A percentile compares a stretch with the other conserved stretches of the same genome.
Conservation (phyloP, 306 rosid species). For the Carpinus fangiana region DNA sequence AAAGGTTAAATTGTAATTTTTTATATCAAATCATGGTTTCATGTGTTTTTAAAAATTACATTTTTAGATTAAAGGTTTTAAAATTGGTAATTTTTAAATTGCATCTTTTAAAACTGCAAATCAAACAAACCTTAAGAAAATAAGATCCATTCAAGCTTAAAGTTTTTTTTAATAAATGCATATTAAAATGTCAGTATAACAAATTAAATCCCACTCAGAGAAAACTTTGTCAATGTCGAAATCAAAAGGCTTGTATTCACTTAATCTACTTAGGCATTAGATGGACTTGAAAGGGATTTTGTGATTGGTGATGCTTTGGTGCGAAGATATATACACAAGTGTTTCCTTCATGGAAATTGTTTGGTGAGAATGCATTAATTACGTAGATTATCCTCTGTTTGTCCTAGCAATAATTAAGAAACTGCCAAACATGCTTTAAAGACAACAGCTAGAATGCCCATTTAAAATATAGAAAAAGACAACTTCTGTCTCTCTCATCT, state of each 20-base stretch:
- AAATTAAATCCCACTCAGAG: no score
- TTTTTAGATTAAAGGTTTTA: no score
- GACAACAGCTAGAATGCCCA: background rate
- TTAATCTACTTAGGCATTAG: background rate
- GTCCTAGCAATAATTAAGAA: conserved; percentile 25
- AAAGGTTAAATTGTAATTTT: no score
- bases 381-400: background rate
- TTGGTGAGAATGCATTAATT: conserved; percentile 31
- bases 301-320: background rate
- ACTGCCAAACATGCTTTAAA: conserved; percentile 24
- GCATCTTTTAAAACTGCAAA: no score
- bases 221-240: no score
- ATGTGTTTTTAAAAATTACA: no score
- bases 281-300: background rate
- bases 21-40: no score
- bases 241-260: background rate
- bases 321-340: background rate
- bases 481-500: background rate
- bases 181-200: no score
- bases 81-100: no score
- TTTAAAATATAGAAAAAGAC: background rate
- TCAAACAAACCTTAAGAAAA: no score
- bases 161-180: no score
- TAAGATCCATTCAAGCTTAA: no score
- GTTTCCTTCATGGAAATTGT: background rate